Conservation (phyloP, 805 yeast genomes). For the Candida sphagnicola region DNA sequence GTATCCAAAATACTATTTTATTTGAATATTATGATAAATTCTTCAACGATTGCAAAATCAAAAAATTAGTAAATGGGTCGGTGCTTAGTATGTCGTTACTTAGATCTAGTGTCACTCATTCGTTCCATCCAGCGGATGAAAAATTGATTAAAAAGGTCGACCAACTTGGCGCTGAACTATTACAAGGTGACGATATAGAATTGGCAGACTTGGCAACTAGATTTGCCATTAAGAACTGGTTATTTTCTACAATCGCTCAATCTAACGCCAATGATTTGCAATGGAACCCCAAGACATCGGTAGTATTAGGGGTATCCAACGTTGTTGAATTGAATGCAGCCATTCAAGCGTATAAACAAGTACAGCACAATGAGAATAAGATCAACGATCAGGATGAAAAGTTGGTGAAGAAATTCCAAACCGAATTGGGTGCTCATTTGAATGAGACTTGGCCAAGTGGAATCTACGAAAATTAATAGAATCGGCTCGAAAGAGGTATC, state of each 20-base stretch:
- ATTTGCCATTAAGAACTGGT: conserved; percentile 66
- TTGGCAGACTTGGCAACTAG: conserved; percentile 80
- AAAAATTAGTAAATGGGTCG: conserved; percentile 70
- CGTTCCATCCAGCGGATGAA: conserved; percentile 76
- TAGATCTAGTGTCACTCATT: conserved; percentile 59
- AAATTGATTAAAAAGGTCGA: conserved; percentile 53
- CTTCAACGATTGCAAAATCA: conserved; percentile 49
- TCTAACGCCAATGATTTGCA: conserved; percentile 8
- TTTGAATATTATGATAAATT: conserved; percentile 47
- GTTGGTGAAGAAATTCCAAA: conserved; percentile 40
- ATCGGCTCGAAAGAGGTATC: background rate
- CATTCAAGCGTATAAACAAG: conserved; percentile 50
- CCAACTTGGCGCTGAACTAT: conserved; percentile 38
- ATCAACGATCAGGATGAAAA: conserved; percentile 39
- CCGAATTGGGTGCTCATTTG: conserved; percentile 47
- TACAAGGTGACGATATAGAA: conserved; percentile 45
- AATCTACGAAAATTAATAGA: background rate
- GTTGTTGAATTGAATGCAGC: conserved; percentile 64
- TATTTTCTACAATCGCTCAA: conserved; percentile 21
- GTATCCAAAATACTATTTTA: conserved; percentile 67
- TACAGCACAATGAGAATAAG: conserved; percentile 28
- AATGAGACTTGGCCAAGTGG: conserved; percentile 65
- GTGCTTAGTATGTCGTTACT: conserved; percentile 85
- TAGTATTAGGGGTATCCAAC: conserved; percentile 76
- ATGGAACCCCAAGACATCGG: conserved; percentile 39